A percentile compares a stretch with the other conserved stretches of the same genome.
Evolutionary conservation across 257 asterid genomes (phyloP).

Genomic region (Euphrasia confusa): DNA sequence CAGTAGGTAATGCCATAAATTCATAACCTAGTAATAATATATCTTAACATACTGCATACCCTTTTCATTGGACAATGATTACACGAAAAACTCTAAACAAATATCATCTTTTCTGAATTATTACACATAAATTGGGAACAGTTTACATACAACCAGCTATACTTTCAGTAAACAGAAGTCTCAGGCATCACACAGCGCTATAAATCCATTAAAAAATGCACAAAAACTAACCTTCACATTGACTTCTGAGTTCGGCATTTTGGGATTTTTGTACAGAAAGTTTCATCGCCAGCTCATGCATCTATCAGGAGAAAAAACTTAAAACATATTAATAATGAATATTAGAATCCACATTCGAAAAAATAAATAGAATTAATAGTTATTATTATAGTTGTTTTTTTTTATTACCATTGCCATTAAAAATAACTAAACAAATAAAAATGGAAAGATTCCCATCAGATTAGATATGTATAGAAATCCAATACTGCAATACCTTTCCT

Average conservation of each 20-base stretch:
- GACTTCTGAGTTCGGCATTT: constrained; percentile 68
- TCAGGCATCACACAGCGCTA: too few species aligned
- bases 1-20: not conserved
- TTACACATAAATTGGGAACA: not conserved
- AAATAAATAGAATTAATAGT: too few species aligned
- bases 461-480: not conserved
- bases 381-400: too few species aligned
- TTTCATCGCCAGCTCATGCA: constrained; percentile 81
- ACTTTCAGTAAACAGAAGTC: too few species aligned
- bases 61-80: too few species aligned
- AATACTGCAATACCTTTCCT: constrained; percentile 81
- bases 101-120: not conserved
- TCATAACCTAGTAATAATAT: not conserved
- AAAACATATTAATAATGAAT: not conserved
- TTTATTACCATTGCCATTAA: too few species aligned
- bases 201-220: not conserved
- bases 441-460: not conserved
- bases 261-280: constrained; percentile 81
- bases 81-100: too few species aligned
- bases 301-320: constrained; percentile 36
- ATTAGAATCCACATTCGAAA: not conserved
- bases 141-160: not conserved
- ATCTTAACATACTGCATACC: too few species aligned
- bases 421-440: not conserved
- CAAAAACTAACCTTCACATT: constrained; percentile 63